Base-by-base conservation (phyloP, 768 basidiomycete genomes). In the Tephrocybe sp. region DNA sequence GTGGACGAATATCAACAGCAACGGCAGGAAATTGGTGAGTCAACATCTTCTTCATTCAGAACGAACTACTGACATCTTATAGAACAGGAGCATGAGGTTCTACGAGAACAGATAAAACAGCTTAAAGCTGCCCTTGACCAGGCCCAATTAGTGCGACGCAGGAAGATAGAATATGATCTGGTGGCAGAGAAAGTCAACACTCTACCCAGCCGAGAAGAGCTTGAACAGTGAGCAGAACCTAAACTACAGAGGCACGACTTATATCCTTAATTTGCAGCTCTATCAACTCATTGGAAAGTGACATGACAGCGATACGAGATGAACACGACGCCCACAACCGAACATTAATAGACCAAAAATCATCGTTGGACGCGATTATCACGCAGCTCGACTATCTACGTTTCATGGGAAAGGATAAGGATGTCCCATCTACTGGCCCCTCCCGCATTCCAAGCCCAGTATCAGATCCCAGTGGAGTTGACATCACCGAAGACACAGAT, bases 131-230 rank as follows among this genome's bases (percentile, higher is more conserved):
- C 81, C 3, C 66, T 93, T 51, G 89, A 91, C 57, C 82, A 90
- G 56, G 90, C 87, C 5, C 92, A 93, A 61, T 72, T 86, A 61
- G 71, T 83, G 49, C 81, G 91, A 41, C 75, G 74, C 52, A 78
- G 84, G 48, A 93, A 91, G 72, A 90, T 92, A 58, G 91, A 93
- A 61, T 93, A 93, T 62, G 91, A 93, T 71, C 72, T 78, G 40
- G 79, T 93, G 34, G 80, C 92, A 2, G 92, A 92, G 68, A 90
- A 85, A 64, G 82, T 92, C 42, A 89, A 91, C 59, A 79, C 81
- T 14, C 68, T 92, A 2, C 89, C 90, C 4, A 84, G 75, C 55
- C 75, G 91, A 47, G 83, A 85, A 8, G 92, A 92, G 59, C 73
- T 92, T 13, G 83, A 87, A 62, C 77, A 75, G 91, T 93, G 60